A percentile compares a stretch with the other conserved stretches of the same genome.
Conservation (phyloP, 2,329 filamentous ascomycete genomes). For the Exophiala oligosperma region DNA sequence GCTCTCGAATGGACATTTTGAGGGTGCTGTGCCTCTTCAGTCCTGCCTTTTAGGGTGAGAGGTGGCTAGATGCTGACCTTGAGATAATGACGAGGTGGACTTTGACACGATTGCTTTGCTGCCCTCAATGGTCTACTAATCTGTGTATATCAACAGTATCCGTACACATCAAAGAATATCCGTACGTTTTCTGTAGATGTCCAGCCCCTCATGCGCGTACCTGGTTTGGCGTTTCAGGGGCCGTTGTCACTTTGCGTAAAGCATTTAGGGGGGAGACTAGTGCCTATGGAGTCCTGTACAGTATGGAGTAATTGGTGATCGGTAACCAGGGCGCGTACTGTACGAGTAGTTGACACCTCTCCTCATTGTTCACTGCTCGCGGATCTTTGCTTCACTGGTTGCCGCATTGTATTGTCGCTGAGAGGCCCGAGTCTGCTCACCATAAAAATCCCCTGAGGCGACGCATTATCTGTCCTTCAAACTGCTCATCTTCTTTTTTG, state of each 20-base stretch:
- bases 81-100: too few species aligned
- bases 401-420: neutral
- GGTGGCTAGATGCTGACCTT: too few species aligned
- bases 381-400: constrained; percentile 3
- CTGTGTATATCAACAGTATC: too few species aligned
- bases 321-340: neutral
- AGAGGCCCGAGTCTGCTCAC: neutral
- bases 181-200: too few species aligned
- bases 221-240: constrained; percentile 10
- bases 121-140: too few species aligned
- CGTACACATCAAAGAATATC: too few species aligned
- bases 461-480: constrained; percentile 21
- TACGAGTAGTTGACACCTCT: constrained; percentile 20
- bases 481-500: constrained; percentile 5
- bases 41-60: too few species aligned
- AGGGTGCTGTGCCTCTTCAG: too few species aligned
- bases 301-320: neutral
- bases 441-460: constrained; percentile 19
- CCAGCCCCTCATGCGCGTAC: too few species aligned
- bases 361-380: constrained; percentile 5
- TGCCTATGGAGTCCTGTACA: neutral
- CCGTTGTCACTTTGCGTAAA: constrained; percentile 1
- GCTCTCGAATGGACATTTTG: too few species aligned
- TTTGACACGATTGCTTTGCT: too few species aligned
- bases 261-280: neutral